Evolutionary conservation across 176 grass and related monocot species (phyloP).

Genomic region (Carex littledalei): DNA sequence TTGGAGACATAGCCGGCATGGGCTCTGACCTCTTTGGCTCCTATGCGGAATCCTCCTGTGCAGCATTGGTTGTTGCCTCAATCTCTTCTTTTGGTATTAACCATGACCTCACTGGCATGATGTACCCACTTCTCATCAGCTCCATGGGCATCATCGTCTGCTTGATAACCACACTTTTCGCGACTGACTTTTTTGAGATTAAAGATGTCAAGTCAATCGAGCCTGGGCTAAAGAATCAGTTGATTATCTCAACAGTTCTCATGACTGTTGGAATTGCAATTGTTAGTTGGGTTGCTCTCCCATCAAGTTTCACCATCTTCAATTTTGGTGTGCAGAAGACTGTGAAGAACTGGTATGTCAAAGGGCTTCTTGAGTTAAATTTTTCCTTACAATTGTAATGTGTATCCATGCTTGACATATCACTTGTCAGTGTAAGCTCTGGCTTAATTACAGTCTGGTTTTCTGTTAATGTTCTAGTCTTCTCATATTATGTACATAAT

Average conservation of each 20-base stretch:
- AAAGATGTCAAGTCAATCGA: slow-evolving; percentile 84
- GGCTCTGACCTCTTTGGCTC: slow-evolving; percentile 94
- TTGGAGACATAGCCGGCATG: slow-evolving; percentile 97
- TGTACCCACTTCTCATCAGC: slow-evolving; percentile 78
- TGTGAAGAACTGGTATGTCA: slow-evolving; percentile 65
- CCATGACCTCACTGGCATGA: slow-evolving; percentile 75
- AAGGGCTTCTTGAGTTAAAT: background rate
- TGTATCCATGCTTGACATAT: background rate
- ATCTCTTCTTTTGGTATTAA: slow-evolving; percentile 95
- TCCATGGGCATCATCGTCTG: slow-evolving; percentile 90
- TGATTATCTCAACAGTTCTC: slow-evolving; percentile 71
- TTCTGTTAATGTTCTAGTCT: background rate
- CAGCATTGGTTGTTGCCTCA: slow-evolving; percentile 81
- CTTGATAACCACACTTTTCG: slow-evolving; percentile 86
- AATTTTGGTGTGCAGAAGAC: slow-evolving; percentile 96
- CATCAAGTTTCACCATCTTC: slow-evolving; percentile 81
- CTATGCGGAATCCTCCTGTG: slow-evolving; percentile 89
- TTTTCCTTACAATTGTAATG: background rate
- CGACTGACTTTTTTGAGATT: slow-evolving; percentile 81
- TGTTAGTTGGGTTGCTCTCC: slow-evolving; percentile 87
- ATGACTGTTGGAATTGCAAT: slow-evolving; percentile 85
- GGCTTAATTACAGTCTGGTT: background rate
- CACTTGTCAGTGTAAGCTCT: background rate
- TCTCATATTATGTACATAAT: background rate
- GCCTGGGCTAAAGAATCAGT: slow-evolving; percentile 65